phyloP scores from a whole-genome alignment of 768 basidiomycete species.

The Royoungia palumana region DNA sequence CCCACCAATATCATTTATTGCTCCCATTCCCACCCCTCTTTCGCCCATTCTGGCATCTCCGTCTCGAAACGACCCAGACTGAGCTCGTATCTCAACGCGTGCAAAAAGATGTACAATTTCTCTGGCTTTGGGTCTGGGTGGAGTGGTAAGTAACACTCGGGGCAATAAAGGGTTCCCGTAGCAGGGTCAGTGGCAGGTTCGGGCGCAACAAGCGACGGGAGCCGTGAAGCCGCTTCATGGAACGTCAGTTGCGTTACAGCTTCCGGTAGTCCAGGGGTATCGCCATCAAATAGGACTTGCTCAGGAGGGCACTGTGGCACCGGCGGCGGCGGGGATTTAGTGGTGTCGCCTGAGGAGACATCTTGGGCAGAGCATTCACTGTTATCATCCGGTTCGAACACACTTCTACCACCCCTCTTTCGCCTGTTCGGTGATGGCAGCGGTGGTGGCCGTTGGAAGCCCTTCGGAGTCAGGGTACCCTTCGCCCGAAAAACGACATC shows the following conservation, averaged over 20 bases:
- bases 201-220: slow-evolving; percentile 20
- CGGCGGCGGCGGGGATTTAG: background rate
- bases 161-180: slow-evolving; percentile 64
- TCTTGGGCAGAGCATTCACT: background rate
- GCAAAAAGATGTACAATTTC: slow-evolving; percentile 91
- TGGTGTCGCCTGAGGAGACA: background rate
- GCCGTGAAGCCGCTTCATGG: slow-evolving; percentile 47
- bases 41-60: slow-evolving; percentile 87
- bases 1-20: background rate
- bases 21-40: slow-evolving; percentile 68
- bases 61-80: slow-evolving; percentile 82
- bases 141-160: slow-evolving; percentile 88
- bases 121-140: slow-evolving; percentile 93
- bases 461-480: slow-evolving; percentile 45
- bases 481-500: slow-evolving; percentile 82
- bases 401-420: slow-evolving; percentile 48
- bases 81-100: slow-evolving; percentile 83
- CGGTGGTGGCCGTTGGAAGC: slow-evolving; percentile 28
- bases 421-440: slow-evolving; percentile 61
- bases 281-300: background rate
- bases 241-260: slow-evolving; percentile 33
- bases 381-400: slow-evolving; percentile 9
- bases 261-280: background rate
- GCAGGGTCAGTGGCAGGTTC: slow-evolving; percentile 34
- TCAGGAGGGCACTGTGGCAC: background rate